Evolutionary conservation across 2,329 filamentous ascomycete species (phyloP).

Genomic region (Eutypa lata): DNA sequence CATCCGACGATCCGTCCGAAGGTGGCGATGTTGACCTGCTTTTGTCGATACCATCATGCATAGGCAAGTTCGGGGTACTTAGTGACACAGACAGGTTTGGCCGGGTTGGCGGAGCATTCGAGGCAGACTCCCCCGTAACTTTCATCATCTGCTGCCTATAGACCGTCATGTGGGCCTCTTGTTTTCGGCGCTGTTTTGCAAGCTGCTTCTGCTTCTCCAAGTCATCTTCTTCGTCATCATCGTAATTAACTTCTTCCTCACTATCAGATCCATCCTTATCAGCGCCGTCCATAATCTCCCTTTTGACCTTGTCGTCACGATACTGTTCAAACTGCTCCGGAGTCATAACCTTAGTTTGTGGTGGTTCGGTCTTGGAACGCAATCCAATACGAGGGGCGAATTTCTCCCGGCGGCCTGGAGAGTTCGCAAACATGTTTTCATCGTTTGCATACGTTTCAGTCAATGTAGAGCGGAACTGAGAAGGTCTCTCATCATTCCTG

Average conservation of each 20-base stretch:
- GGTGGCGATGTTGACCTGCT: slow-evolving; percentile 33
- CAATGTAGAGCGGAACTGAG: slow-evolving; percentile 20
- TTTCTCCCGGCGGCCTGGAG: slow-evolving; percentile 34
- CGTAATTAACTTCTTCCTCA: slow-evolving; percentile 49
- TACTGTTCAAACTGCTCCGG: slow-evolving; percentile 83
- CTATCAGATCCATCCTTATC: slow-evolving; percentile 37
- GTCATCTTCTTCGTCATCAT: slow-evolving; percentile 72
- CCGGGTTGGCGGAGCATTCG: slow-evolving; percentile 45
- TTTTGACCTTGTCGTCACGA: slow-evolving; percentile 68
- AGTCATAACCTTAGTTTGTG: slow-evolving; percentile 80
- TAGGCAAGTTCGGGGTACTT: slow-evolving; percentile 60
- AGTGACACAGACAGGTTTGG: slow-evolving; percentile 54
- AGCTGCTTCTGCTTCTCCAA: slow-evolving; percentile 69
- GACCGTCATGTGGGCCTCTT: slow-evolving; percentile 85
- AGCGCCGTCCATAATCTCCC: slow-evolving; percentile 40
- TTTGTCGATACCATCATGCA: slow-evolving; percentile 28
- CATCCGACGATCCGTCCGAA: slow-evolving; percentile 67
- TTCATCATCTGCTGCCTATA: slow-evolving; percentile 98
- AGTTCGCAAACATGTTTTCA: slow-evolving; percentile 55
- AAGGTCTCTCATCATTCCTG: slow-evolving; percentile 37
- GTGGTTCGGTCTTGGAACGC: slow-evolving; percentile 34
- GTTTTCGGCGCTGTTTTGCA: slow-evolving; percentile 76
- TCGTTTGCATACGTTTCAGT: slow-evolving; percentile 39
- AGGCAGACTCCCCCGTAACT: slow-evolving; percentile 71
- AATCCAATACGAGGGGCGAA: slow-evolving; percentile 32